phyloP scores from a whole-genome alignment of 1,284 basidiomycete species.

The Mixia osmundae region DNA sequence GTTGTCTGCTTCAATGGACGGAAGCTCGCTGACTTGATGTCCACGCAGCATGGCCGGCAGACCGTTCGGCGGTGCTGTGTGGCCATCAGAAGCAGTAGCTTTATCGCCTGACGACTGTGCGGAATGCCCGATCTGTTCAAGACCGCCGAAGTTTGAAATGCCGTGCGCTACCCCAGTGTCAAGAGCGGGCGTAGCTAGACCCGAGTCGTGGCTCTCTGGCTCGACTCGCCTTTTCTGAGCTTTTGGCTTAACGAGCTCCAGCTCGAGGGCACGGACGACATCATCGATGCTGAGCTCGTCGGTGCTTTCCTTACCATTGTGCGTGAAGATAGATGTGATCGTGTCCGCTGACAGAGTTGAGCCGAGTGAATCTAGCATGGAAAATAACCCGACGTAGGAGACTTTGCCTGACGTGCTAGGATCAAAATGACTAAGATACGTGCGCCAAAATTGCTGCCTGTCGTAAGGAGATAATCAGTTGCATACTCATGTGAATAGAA shows the following conservation, averaged over 20 bases:
- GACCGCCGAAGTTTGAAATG: neutral
- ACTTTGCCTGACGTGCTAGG: conserved; percentile 55
- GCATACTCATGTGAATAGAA: too few species aligned
- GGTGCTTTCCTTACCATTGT: conserved; percentile 37
- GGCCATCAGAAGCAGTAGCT: neutral
- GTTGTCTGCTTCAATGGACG: neutral
- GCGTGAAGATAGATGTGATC: conserved; percentile 52
- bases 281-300: conserved; percentile 61
- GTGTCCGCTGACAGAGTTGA: conserved; percentile 68
- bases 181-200: neutral
- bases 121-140: neutral
- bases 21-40: neutral
- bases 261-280: conserved; percentile 48
- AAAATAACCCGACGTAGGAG: conserved; percentile 65
- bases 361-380: conserved; percentile 93
- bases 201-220: too few species aligned
- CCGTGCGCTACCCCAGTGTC: neutral
- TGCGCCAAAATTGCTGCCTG: conserved; percentile 51
- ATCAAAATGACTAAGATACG: conserved; percentile 77
- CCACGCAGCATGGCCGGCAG: too few species aligned
- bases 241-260: conserved; percentile 43
- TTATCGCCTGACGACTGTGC: neutral
- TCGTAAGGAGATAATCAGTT: too few species aligned
- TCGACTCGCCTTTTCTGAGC: conserved; percentile 35
- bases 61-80: neutral